Conservation (phyloP, 495 filamentous ascomycete species). For the Annulohypoxylon moriforme region DNA sequence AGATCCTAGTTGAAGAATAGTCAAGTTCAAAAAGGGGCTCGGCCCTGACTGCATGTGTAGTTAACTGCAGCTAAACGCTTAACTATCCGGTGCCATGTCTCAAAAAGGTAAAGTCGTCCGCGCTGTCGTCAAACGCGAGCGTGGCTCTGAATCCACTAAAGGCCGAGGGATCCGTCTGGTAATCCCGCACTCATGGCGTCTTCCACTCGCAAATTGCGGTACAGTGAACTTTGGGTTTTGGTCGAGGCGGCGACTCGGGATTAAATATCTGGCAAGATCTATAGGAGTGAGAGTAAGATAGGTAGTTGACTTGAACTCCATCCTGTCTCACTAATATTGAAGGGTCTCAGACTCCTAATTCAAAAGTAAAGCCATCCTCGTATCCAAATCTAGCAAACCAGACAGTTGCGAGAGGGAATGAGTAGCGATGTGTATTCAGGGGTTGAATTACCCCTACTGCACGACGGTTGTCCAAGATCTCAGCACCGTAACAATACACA, state of each 20-base stretch:
- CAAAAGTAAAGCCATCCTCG: background rate
- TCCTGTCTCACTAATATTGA: background rate
- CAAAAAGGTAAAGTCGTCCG: background rate
- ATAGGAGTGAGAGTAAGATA: too few relatives aligned
- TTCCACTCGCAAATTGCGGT: background rate
- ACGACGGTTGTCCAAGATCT: background rate
- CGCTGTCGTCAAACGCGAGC: background rate
- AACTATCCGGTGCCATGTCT: background rate
- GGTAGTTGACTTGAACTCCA: background rate
- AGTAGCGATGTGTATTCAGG: background rate
- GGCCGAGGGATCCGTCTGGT: background rate
- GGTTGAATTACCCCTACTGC: background rate
- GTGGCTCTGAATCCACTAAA: background rate
- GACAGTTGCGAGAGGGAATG: background rate
- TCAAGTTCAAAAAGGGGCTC: too few relatives aligned
- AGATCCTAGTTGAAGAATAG: too few relatives aligned
- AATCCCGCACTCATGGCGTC: background rate
- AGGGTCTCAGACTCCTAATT: background rate
- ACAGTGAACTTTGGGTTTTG: too few relatives aligned
- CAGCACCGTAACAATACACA: background rate
- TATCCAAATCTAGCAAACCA: background rate
- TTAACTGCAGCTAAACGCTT: background rate
- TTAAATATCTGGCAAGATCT: background rate
- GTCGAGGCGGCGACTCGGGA: background rate
- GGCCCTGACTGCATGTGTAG: background rate